Percentiles rank a stretch among this genome's conserved stretches.
phyloP scores from a whole-genome alignment of 305 asterid genomes.

The Rubia tinctorum region DNA sequence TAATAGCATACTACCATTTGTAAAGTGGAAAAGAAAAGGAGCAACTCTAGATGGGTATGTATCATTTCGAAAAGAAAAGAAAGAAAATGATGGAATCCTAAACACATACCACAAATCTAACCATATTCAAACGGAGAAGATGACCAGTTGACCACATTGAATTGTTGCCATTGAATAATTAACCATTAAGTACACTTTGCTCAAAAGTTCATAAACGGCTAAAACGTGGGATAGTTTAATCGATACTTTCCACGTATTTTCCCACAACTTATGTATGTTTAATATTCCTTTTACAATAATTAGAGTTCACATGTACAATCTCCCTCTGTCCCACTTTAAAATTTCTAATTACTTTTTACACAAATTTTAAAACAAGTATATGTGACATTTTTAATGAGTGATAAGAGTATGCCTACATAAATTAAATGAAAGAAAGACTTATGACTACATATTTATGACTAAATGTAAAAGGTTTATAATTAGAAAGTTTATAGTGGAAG shows the following conservation, averaged over 20 bases:
- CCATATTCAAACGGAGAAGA: neutral
- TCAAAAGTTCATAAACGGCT: neutral
- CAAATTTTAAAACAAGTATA: too few relatives aligned
- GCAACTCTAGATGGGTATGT: neutral
- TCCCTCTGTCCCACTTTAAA: too few relatives aligned
- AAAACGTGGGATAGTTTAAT: slow-evolving; percentile 11
- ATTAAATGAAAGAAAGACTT: too few relatives aligned
- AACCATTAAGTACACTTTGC: neutral
- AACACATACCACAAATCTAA: neutral
- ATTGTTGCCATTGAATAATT: neutral
- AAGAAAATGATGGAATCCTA: neutral
- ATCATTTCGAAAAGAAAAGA: neutral
- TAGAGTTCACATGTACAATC: neutral
- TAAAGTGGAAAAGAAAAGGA: neutral
- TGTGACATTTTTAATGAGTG: too few relatives aligned
- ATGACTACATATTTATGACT: too few relatives aligned
- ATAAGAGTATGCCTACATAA: too few relatives aligned
- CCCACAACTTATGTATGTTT: neutral
- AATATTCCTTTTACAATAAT: neutral
- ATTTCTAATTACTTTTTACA: too few relatives aligned
- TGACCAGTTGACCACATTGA: neutral
- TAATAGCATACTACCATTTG: neutral
- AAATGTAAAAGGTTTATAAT: too few relatives aligned
- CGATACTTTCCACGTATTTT: slow-evolving; percentile 19
- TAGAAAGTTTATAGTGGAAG: too few relatives aligned